Evolutionary conservation across 2,329 filamentous ascomycete genomes (phyloP).

Genomic region (Teratosphaeria viscida): DNA sequence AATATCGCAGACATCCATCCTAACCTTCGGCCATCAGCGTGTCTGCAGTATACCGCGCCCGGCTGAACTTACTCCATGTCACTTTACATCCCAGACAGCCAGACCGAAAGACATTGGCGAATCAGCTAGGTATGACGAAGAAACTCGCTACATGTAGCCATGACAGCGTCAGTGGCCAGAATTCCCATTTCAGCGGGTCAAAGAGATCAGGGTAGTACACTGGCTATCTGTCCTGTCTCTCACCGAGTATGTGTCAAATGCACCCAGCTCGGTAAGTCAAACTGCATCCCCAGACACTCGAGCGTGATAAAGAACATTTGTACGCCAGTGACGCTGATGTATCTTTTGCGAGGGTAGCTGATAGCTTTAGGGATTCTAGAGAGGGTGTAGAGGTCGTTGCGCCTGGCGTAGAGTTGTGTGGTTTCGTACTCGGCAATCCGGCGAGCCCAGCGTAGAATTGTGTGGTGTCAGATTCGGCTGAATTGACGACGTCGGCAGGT

Average conservation of each 20-base stretch:
- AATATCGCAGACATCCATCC: too few relatives aligned
- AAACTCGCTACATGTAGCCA: conserved; percentile 56
- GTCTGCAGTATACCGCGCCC: conserved; percentile 48
- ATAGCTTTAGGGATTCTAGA: conserved; percentile 58
- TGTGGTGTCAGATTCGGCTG: conserved; percentile 50
- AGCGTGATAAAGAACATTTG: conserved; percentile 57
- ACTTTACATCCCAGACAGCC: conserved; percentile 47
- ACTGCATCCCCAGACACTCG: conserved; percentile 60
- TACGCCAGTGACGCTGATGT: conserved; percentile 64
- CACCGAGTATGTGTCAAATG: conserved; percentile 46
- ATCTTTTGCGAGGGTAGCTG: conserved; percentile 54
- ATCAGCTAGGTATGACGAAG: conserved; percentile 56
- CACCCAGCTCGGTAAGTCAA: conserved; percentile 58
- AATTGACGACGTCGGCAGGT: conserved; percentile 64
- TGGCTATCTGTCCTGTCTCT: neutral
- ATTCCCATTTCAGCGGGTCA: conserved; percentile 59
- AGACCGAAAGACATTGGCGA: conserved; percentile 87
- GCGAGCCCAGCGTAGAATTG: too few relatives aligned
- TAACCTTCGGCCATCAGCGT: neutral
- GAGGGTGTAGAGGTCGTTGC: conserved; percentile 52
- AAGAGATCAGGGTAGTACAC: conserved; percentile 64
- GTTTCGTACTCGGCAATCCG: conserved; percentile 34
- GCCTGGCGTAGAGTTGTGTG: conserved; percentile 54
- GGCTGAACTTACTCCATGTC: conserved; percentile 25
- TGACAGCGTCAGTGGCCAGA: conserved; percentile 63